A percentile compares a stretch with the other conserved stretches of the same genome.
These are phyloP conservation scores for Gaeumannomyces tritici DNA, from an alignment of 2,329 filamentous ascomycete species.

Conservation along the genomic window DNA sequence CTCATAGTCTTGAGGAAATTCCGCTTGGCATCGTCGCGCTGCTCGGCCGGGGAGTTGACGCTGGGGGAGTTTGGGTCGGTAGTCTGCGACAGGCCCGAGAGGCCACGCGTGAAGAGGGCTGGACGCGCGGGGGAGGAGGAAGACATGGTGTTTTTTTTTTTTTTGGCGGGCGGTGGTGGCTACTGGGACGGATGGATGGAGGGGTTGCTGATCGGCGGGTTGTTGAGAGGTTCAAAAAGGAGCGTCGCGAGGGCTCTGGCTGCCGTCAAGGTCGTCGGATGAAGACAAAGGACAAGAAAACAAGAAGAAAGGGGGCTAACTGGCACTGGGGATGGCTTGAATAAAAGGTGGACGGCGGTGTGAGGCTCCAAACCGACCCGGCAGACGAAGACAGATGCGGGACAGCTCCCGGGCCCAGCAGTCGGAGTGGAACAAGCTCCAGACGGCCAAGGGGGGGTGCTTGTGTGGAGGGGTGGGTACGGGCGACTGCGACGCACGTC, in stretches of 20 bases:
- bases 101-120: conserved; percentile 50
- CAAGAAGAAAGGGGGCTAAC: neutral
- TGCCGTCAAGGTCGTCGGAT: neutral
- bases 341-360: neutral
- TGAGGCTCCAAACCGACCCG: neutral
- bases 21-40: conserved; percentile 71
- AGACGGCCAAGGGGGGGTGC: neutral
- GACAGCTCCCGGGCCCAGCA: neutral
- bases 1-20: conserved; percentile 70
- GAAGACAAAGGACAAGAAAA: neutral
- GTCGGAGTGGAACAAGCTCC: neutral
- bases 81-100: conserved; percentile 52
- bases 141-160: conserved; percentile 41
- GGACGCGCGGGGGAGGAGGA: conserved; percentile 35
- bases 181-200: neutral
- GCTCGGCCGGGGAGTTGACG: conserved; percentile 59
- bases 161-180: neutral
- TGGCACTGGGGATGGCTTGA: no score
- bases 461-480: neutral
- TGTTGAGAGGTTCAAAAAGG: neutral
- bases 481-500: neutral
- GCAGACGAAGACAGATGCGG: neutral
- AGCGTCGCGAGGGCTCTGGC: neutral
- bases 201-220: neutral
- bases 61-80: conserved; percentile 48